Evolutionary conservation across 2,329 filamentous ascomycete species (phyloP).

Genomic region (Rutstroemia sp.): DNA sequence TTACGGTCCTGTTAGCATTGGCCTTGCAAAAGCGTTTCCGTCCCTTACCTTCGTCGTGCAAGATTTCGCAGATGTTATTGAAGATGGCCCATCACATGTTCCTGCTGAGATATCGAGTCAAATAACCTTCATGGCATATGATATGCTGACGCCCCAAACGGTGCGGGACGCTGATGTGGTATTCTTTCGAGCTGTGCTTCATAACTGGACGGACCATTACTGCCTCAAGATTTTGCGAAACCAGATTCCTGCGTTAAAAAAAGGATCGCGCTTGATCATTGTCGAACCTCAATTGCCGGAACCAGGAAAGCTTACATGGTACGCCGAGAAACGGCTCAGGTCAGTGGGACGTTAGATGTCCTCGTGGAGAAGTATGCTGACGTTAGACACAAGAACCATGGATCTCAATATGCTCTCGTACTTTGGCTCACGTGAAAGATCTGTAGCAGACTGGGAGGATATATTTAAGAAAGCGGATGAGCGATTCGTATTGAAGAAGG

Average conservation of each 20-base stretch:
- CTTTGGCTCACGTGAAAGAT: constrained; percentile 2
- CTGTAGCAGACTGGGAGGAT: not conserved
- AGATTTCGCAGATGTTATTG: constrained; percentile 41
- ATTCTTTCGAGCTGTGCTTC: constrained; percentile 2
- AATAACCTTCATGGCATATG: constrained; percentile 3
- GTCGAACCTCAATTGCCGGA: not conserved
- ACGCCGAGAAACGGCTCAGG: not conserved
- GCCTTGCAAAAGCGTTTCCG: constrained; percentile 42
- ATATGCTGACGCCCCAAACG: not conserved
- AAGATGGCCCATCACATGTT: not conserved
- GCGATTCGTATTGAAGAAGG: not conserved
- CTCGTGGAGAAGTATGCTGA: not conserved
- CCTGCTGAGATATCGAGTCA: not conserved
- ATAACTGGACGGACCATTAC: constrained; percentile 6
- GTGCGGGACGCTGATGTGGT: not conserved
- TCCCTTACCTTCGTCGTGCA: constrained; percentile 50
- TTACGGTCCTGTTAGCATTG: constrained; percentile 49
- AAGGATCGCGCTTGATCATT: not conserved
- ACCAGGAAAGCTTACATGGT: not conserved
- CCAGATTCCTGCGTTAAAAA: constrained; percentile 4
- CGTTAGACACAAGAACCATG: not conserved
- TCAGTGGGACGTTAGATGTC: not conserved
- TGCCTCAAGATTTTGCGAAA: constrained; percentile 1
- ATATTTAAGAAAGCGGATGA: not conserved
- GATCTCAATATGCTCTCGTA: constrained; percentile 3